Evolutionary conservation across 345 rosid genomes (phyloP).

Genomic region (Ceriops decandra): DNA sequence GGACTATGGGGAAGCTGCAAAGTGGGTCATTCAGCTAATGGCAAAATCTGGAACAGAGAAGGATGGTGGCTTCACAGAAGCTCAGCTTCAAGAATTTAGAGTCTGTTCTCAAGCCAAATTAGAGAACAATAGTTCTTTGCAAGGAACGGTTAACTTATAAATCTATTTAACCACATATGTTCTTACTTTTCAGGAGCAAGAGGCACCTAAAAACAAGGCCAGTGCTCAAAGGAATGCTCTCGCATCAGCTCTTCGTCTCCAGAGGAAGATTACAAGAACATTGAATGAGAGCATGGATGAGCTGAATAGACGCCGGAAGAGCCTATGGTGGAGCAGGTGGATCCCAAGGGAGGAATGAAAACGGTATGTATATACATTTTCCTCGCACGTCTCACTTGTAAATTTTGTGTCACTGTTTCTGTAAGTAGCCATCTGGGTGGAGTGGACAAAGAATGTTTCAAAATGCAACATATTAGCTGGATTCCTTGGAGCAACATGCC

Average conservation of each 20-base stretch:
- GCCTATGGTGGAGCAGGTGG: constrained; percentile 97
- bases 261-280: constrained; percentile 68
- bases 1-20: constrained; percentile 78
- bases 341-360: constrained; percentile 80
- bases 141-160: neutral
- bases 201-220: constrained; percentile 56
- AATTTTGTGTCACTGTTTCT: constrained; percentile 22
- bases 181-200: constrained; percentile 44
- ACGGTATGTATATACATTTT: constrained; percentile 20
- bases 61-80: constrained; percentile 96
- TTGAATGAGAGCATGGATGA: constrained; percentile 75
- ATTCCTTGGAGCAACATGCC: constrained; percentile 20
- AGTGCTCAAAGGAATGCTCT: constrained; percentile 64
- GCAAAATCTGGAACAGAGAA: constrained; percentile 86
- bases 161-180: neutral
- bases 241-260: constrained; percentile 70
- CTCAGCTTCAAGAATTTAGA: constrained; percentile 75
- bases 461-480: constrained; percentile 29
- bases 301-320: constrained; percentile 62
- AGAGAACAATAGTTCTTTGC: neutral
- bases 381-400: constrained; percentile 9
- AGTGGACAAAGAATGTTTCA: constrained; percentile 16
- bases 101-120: constrained; percentile 35
- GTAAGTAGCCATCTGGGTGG: constrained; percentile 7
- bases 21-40: constrained; percentile 76